Evolutionary conservation across 169 alveolate genomes (phyloP), one percentile per base, ranked within the genome.

Genomic region (Toxoplasma gondii): DNA sequence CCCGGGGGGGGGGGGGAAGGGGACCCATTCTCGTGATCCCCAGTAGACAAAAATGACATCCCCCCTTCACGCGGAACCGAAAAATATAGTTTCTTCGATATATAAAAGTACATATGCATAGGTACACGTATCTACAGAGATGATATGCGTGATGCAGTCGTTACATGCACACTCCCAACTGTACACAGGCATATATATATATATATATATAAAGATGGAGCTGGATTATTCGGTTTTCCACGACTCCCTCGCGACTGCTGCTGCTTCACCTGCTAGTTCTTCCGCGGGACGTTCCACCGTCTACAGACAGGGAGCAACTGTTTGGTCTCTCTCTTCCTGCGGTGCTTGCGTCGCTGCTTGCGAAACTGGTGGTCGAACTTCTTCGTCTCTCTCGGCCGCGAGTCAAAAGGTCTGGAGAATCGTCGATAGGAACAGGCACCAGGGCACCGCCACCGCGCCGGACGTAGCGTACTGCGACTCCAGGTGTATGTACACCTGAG

Each of bases 381-480:
- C 49, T 78, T 19, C 49, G 44, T 78, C 86, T 78, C n/a, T n/a
- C 86, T 78, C 39, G 22, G 2, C 86, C 86, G 29, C 49, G 44
- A 78, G 44, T 78, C 86, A 10, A 45, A n/a, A 38, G 44, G 1
- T 4, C 58, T 49, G 58, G 58, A 27, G 74, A 64, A 4, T 64
- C 74, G 86, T 78, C 86, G 29, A 78, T 10, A 1, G 86, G 86
- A 16, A 78, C 86, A n/a, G 86, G 86, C 39, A 78, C 86, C 27
- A 78, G 86, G 24, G 86, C 86, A 17, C 86, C 86, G 86, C 86
- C 86, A 17, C 86, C 86, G 4, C 86, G 39, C 12, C 86, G 86
- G 2, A 78, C 86, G 24, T 78, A 78, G 2, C 86, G 86, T 7
- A 78, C 86, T 10, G 86, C 44, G 4, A 38, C 43, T 17, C 86